These are phyloP conservation scores for Reutealis trisperma DNA, from an alignment of 345 rosid genomes.

Conservation along the genomic window DNA sequence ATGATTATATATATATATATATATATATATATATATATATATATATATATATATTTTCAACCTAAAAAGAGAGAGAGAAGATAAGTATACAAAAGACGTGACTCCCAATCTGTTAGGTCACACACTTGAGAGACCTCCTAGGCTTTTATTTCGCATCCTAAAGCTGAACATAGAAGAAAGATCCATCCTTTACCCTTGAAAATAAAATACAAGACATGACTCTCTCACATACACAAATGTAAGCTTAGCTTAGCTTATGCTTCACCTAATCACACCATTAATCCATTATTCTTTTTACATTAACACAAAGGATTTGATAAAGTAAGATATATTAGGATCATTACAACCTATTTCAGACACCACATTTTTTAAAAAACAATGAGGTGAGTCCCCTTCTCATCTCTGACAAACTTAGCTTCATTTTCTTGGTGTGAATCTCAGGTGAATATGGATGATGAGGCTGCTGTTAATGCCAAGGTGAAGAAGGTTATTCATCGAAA, in stretches of 20 bases:
- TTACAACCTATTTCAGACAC: background rate
- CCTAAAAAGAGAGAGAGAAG: no score
- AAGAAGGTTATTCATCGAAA: slow-evolving; percentile 17
- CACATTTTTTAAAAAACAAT: background rate
- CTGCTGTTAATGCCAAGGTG: background rate
- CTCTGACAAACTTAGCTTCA: no score
- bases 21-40: no score
- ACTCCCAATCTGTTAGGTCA: background rate
- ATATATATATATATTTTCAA: no score
- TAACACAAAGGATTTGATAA: no score
- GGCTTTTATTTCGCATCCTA: background rate
- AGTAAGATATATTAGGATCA: no score
- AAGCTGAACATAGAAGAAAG: background rate
- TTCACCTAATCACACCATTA: no score
- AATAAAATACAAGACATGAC: no score
- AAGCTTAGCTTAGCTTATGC: background rate
- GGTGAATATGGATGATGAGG: slow-evolving; percentile 20
- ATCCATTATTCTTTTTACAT: no score
- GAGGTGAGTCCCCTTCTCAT: no score
- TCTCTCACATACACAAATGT: background rate
- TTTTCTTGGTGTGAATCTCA: no score
- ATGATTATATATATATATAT: no score
- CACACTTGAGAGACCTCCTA: background rate
- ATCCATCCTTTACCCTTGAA: background rate
- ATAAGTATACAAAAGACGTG: background rate